These are phyloP conservation scores for Neofusicoccum laricinum DNA, from an alignment of 2,329 filamentous ascomycete genomes.

Conservation along the genomic window DNA sequence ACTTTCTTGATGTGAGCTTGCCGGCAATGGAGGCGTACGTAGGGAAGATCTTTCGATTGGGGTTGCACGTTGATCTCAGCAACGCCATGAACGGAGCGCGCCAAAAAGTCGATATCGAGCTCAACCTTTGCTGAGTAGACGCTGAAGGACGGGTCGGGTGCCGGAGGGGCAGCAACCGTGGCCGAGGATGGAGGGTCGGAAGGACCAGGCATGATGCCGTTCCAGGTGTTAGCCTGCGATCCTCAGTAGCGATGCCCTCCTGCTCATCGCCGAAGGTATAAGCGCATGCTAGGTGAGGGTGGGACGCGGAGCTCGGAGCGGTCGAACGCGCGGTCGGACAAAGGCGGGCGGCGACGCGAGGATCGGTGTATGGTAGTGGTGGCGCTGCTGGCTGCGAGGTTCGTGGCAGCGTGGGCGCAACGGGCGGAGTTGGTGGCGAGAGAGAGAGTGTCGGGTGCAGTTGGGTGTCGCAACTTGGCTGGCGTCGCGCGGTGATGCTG, in stretches of 20 bases:
- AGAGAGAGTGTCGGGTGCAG: neutral
- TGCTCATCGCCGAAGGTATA: slow-evolving; percentile 16
- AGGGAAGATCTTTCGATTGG: slow-evolving; percentile 52
- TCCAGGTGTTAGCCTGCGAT: slow-evolving; percentile 15
- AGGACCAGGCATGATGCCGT: slow-evolving; percentile 19
- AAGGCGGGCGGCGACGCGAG: neutral
- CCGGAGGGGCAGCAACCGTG: slow-evolving; percentile 10
- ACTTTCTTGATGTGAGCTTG: slow-evolving; percentile 58
- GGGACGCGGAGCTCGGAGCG: slow-evolving; percentile 7
- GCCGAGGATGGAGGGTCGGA: slow-evolving; percentile 31
- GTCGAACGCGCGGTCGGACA: slow-evolving; percentile 12
- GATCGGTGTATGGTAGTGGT: neutral
- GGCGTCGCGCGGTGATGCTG: slow-evolving; percentile 10
- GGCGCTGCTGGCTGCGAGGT: neutral
- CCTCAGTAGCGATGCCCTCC: slow-evolving; percentile 7
- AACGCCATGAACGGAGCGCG: slow-evolving; percentile 70
- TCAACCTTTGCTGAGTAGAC: slow-evolving; percentile 84
- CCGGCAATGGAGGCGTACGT: slow-evolving; percentile 60
- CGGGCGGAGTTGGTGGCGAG: neutral
- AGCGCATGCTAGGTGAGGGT: slow-evolving; percentile 13
- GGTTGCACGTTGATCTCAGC: slow-evolving; percentile 79
- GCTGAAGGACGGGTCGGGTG: slow-evolving; percentile 39
- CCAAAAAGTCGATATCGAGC: slow-evolving; percentile 82
- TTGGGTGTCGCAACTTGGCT: slow-evolving; percentile 3
- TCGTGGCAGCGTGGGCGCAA: neutral